Evolutionary conservation across 805 yeast species (phyloP).

Genomic region (Pichia occidentalis): DNA sequence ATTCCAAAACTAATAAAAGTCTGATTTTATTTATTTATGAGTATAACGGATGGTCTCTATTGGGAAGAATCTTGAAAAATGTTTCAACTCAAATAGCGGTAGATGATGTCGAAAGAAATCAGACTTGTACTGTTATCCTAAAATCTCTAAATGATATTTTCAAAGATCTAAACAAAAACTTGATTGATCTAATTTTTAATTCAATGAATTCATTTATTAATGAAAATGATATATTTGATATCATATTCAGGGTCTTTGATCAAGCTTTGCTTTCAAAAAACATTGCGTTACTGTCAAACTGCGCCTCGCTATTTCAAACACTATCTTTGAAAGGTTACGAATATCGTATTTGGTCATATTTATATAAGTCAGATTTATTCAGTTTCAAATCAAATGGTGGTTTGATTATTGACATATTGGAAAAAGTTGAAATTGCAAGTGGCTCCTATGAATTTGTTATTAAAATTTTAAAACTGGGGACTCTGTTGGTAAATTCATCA

Average conservation of each 20-base stretch:
- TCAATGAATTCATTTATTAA: slow-evolving; percentile 33
- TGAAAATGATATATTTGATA: slow-evolving; percentile 36
- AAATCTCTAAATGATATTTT: slow-evolving; percentile 45
- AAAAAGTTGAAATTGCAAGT: slow-evolving; percentile 63
- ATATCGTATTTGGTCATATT: slow-evolving; percentile 71
- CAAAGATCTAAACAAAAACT: slow-evolving; percentile 30
- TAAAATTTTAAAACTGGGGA: slow-evolving; percentile 49
- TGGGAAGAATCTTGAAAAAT: slow-evolving; percentile 74
- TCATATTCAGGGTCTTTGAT: slow-evolving; percentile 61
- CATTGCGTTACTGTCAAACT: slow-evolving; percentile 36
- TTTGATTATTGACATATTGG: slow-evolving; percentile 51
- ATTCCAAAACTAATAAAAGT: slow-evolving; percentile 11
- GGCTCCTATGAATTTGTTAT: slow-evolving; percentile 64
- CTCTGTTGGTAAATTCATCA: slow-evolving; percentile 46
- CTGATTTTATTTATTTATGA: slow-evolving; percentile 62
- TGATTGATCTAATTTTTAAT: slow-evolving; percentile 22
- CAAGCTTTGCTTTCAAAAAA: slow-evolving; percentile 55
- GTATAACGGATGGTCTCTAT: slow-evolving; percentile 81
- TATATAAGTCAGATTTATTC: slow-evolving; percentile 60
- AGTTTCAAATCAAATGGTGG: slow-evolving; percentile 63
- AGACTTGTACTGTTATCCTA: slow-evolving; percentile 42
- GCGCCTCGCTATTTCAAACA: slow-evolving; percentile 44
- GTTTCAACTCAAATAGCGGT: slow-evolving; percentile 35
- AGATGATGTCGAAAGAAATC: slow-evolving; percentile 33
- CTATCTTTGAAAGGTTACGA: slow-evolving; percentile 43